Evolutionary conservation across 2,329 filamentous ascomycete genomes (phyloP).

Genomic region (Alternaria ethzedia): DNA sequence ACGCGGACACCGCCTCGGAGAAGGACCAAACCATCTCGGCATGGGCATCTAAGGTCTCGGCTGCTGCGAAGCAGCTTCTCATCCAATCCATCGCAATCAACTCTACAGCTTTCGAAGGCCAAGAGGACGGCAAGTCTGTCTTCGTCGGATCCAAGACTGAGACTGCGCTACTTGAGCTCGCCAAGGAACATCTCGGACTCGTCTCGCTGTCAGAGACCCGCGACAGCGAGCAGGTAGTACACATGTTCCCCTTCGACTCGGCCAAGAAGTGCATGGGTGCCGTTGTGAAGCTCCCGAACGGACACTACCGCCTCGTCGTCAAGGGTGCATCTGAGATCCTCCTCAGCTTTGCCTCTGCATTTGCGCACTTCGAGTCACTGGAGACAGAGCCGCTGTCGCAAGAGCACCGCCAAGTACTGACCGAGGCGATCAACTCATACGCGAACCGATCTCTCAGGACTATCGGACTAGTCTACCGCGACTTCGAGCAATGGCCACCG

Average conservation of each 20-base stretch:
- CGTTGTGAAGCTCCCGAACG: constrained; percentile 57
- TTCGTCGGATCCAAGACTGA: constrained; percentile 66
- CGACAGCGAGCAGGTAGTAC: constrained; percentile 55
- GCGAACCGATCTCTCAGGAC: constrained; percentile 51
- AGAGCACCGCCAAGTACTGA: constrained; percentile 25
- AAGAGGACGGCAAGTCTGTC: constrained; percentile 51
- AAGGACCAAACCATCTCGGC: constrained; percentile 50
- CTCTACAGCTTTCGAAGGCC: constrained; percentile 62
- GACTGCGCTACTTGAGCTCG: constrained; percentile 60
- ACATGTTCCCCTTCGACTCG: constrained; percentile 63
- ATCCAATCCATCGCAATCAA: constrained; percentile 46
- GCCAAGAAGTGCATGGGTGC: constrained; percentile 64
- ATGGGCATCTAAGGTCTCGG: constrained; percentile 54
- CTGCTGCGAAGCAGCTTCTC: constrained; percentile 38
- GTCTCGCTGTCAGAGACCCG: constrained; percentile 57
- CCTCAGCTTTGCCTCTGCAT: constrained; percentile 51
- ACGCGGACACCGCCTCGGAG: constrained; percentile 54
- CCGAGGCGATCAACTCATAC: constrained; percentile 45
- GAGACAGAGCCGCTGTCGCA: constrained; percentile 23
- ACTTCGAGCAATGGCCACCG: constrained; percentile 48
- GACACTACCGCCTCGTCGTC: constrained; percentile 58
- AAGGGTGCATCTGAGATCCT: constrained; percentile 66
- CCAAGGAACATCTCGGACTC: constrained; percentile 59
- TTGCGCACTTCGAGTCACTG: constrained; percentile 23
- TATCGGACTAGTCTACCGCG: constrained; percentile 51